Base-by-base conservation (phyloP, 805 yeast species). In the Saturnispora kantuleensis region DNA sequence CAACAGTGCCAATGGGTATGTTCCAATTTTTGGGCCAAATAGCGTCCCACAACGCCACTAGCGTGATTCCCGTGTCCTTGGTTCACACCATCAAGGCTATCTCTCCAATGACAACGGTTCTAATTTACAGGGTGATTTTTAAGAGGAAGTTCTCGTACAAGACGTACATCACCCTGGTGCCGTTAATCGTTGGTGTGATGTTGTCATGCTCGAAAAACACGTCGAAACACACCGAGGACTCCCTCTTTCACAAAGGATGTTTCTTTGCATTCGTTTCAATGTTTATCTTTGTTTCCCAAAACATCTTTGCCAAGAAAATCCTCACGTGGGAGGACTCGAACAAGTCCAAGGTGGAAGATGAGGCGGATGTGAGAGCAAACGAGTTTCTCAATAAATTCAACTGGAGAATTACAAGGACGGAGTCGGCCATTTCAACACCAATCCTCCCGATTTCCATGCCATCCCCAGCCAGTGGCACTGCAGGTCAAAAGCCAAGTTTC, bases 11-110 rank as follows among this genome's bases (percentile, higher is more conserved):
- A 15, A 87, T 90, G 95, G 97, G 97, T 7, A 68, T 80, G 49
- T 93, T 90, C 66, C 97, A 90, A 67, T 84, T 90, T 52, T 68
- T 81, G 16, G 98, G 97, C 16, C 97, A 90, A 62, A 78, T 89
- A 50, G 77, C 94, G 11, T 77, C 94, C 7, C 96, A 89, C 60
- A 84, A 84, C 58, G 90, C 97, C n/a, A 88, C 96, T 2, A 75
- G 89, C 2, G 63, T 84, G 49, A 85, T 93, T 42, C 96, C 96
- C 0, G 96, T 93, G n/a, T 84, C 96, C 5, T 66, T 89, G 51
- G 97, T 93, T 16, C 97, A 90, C 62, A 88, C 97, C 8, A 80
- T 90, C 54, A 93, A 93, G 66, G 93, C 96, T 2, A 68, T 90
- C 33, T 81, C 95, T 30, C 98, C 98, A 2, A 69, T 90, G 21